Base-by-base conservation (phyloP, 345 rosid species). In the Pugionium cornutum region DNA sequence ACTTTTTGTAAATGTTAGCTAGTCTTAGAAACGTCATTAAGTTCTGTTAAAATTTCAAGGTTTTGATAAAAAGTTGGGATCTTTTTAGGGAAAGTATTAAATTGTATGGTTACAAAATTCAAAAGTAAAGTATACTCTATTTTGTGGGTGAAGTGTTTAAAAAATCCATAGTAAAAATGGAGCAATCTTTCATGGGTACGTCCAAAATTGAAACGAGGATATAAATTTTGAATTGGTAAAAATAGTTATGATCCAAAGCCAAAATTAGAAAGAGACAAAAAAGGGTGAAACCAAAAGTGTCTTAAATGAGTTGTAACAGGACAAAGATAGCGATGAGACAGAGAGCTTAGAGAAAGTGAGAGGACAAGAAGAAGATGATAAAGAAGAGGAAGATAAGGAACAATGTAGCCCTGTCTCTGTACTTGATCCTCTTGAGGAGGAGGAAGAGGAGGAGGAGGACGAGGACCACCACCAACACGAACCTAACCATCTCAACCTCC, bases 321-420 rank as follows among this genome's bases (percentile, higher is more conserved):
- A 73, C 45, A 70, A 70, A 67, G 88, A 76, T 67, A 68, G 76
- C 56, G 62, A 76, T 53, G 82, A 78, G 50, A 78, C 74, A 1
- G 85, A 77, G 75, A 76, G 64, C 53, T 54, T 74, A 35, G 77
- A 67, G 65, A 68, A 67, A 74, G 72, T 68, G 68, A 75, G 65
- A 65, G 73, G 80, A 68, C 80, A 76, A 41, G 54, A 58, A 58
- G 70, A 72, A 57, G 66, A 51, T 49, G 54, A 18, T 18, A 18
- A 18, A 18, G 18, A 18, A 18, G 18, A 18, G 18, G 18, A 87
- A 70, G 96, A 88, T 36, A 83, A 84, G 58, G 95, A 94, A 51
- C 99, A 94, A 62, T 81, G 87, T 63, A 94, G 99, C 69, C 99
- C 99, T 34, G 95, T 90, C 65, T 94, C 96, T 40, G 88, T 88